A percentile compares a stretch with the other conserved stretches of the same genome.
These are phyloP conservation scores for Tulasnella sp. DNA, from an alignment of 768 basidiomycete species.

Conservation along the genomic window DNA sequence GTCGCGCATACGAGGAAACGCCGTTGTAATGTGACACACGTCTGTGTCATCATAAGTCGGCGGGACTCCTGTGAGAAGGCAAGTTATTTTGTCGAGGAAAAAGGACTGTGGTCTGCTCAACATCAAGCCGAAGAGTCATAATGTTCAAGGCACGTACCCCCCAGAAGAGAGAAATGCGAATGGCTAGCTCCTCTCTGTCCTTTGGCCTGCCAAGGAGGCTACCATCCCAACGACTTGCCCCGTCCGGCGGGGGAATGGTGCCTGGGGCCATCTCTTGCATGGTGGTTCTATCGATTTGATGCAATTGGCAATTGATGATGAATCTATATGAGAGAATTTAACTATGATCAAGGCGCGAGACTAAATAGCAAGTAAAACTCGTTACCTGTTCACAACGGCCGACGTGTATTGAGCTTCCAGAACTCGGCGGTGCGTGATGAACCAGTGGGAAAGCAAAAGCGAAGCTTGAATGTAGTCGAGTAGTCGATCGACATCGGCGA, in stretches of 20 bases:
- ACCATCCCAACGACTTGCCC: constrained; percentile 3
- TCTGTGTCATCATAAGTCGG: constrained; percentile 6
- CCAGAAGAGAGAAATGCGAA: constrained; percentile 13
- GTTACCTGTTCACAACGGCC: background rate
- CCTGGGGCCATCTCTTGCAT: background rate
- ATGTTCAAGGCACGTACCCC: background rate
- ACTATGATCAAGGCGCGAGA: too few species aligned
- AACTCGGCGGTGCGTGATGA: constrained; percentile 10
- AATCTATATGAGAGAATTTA: background rate
- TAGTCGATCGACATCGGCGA: constrained; percentile 18
- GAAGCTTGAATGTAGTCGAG: constrained; percentile 23
- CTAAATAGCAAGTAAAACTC: background rate
- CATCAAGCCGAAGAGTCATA: background rate
- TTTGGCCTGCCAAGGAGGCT: constrained; percentile 14
- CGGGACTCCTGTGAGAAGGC: background rate
- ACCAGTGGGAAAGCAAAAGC: constrained; percentile 21
- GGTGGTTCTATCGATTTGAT: background rate
- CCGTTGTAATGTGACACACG: constrained; percentile 15
- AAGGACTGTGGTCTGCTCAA: background rate
- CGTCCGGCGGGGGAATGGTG: background rate
- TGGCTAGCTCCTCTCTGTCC: constrained; percentile 4
- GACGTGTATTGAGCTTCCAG: constrained; percentile 19
- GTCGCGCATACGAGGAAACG: constrained; percentile 24
- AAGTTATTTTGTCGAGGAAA: background rate
- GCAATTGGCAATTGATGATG: constrained; percentile 17